These are phyloP conservation scores for Mycena venus DNA, from an alignment of 768 basidiomycete species.

Conservation along the genomic window DNA sequence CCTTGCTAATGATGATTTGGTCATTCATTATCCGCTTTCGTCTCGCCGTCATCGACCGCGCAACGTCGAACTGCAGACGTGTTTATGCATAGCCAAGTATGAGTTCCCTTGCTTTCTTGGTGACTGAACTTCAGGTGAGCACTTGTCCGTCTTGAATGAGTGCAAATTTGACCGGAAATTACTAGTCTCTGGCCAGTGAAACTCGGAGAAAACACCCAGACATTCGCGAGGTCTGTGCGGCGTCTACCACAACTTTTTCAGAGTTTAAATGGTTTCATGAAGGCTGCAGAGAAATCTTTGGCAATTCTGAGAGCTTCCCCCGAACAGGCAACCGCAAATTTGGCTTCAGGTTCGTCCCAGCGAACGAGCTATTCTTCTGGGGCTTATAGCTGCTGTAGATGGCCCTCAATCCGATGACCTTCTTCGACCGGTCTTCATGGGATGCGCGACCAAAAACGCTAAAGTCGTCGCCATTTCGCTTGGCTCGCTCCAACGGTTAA, in stretches of 20 bases:
- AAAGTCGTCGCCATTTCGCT: constrained; percentile 96
- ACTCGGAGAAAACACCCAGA: constrained; percentile 92
- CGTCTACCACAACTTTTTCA: constrained; percentile 12
- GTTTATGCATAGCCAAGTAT: constrained; percentile 47
- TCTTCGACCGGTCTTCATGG: constrained; percentile 91
- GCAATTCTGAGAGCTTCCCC: constrained; percentile 86
- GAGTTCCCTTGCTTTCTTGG: constrained; percentile 79
- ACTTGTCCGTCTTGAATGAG: constrained; percentile 16
- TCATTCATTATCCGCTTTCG: no score
- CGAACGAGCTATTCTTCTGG: background rate
- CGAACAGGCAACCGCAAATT: constrained; percentile 78
- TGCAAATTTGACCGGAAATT: constrained; percentile 1
- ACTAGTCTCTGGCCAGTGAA: constrained; percentile 88
- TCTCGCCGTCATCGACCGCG: background rate
- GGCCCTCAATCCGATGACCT: constrained; percentile 85
- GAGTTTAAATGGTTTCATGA: constrained; percentile 7
- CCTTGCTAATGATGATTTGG: background rate
- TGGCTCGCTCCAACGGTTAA: constrained; percentile 91
- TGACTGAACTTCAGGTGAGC: constrained; percentile 79
- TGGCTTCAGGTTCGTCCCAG: constrained; percentile 78
- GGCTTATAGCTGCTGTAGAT: constrained; percentile 56
- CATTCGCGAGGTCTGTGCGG: constrained; percentile 83
- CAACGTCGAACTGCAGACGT: background rate
- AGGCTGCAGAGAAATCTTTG: constrained; percentile 92
- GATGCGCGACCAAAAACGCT: constrained; percentile 91